Evolutionary conservation across 1,284 basidiomycete species (phyloP), one percentile per base, ranked within the genome.

Genomic region (Leccinum subatratum): DNA sequence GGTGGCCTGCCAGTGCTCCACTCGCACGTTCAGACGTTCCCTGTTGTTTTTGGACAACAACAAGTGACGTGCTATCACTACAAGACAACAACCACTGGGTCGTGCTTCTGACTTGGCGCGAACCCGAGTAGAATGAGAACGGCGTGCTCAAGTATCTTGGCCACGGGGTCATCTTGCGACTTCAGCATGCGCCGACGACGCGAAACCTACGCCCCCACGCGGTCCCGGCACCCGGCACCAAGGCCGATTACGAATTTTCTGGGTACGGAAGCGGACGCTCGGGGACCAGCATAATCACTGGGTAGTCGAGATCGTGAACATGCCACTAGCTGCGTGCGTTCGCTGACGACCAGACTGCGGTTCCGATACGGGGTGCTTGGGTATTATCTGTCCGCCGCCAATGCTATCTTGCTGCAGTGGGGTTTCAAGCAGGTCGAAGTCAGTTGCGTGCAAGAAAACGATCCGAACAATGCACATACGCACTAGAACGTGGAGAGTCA

Each of bases 41-140:
- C 97, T 0, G 83, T 89, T 18, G 96, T 96, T n/a, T 97, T 94
- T 0, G 82, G 84, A 66, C 96, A 99, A 77, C 96, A 98, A 75
- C 97, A 99, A 79, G 90, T 99, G 12, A 99, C 96, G 0, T 99
- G 96, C 80, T 99, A 99, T 79, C 96, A 99, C 81, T 98, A 99
- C 87, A 97, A 96, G 80, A 90, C 66, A 99, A 99, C 84, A 99
- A 99, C 80, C 86, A 98, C 64, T 99, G 94, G 90, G 74, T 84
- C 54, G 78, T 99, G 71, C 84, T 90, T 2, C 95, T 94, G 3
- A 83, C 82, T 4, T 97, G 95, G 94, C 86, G 91, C 59, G 87
- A 90, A 67, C 81, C 86, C 1, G 78, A 80, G 0, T 84, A 91
- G 71, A 84, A 93, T 73, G 83, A 83, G 6, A 83, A 90, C 59